A percentile compares a stretch with the other conserved stretches of the same genome.
Conservation (phyloP, 164 flowering plant species). For the Santalum album region DNA sequence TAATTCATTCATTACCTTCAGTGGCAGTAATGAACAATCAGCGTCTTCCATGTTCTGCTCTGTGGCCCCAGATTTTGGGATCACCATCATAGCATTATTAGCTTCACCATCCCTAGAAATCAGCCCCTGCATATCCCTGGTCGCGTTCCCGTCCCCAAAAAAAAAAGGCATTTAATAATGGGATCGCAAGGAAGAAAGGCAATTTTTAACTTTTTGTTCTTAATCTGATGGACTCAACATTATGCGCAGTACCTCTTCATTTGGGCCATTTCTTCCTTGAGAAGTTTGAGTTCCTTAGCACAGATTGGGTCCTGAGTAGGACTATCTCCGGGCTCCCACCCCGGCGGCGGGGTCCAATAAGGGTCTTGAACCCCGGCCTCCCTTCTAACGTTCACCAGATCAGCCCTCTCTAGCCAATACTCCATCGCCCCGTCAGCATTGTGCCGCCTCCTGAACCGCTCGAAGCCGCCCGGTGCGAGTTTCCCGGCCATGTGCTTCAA, state of each 20-base stretch:
- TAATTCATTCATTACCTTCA: background rate
- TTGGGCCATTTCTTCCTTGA: slow-evolving; percentile 39
- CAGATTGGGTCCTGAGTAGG: slow-evolving; percentile 50
- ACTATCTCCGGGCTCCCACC: slow-evolving; percentile 69
- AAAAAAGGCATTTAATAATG: too few relatives aligned
- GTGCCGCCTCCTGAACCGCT: slow-evolving; percentile 70
- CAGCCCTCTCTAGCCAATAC: slow-evolving; percentile 84
- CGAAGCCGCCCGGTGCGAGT: slow-evolving; percentile 55
- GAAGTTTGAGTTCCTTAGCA: slow-evolving; percentile 44
- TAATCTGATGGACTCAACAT: too few relatives aligned
- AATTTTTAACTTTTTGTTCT: too few relatives aligned
- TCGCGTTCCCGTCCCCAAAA: too few relatives aligned
- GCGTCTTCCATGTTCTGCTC: slow-evolving; percentile 7
- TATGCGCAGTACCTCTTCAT: slow-evolving; percentile 57
- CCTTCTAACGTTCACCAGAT: slow-evolving; percentile 47
- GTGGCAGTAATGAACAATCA: slow-evolving; percentile 1
- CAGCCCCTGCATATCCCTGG: slow-evolving; percentile 29
- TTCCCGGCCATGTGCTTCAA: slow-evolving; percentile 89
- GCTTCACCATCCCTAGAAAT: slow-evolving; percentile 17
- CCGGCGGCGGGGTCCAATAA: slow-evolving; percentile 79
- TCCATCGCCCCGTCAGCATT: slow-evolving; percentile 92
- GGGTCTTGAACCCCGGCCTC: slow-evolving; percentile 79
- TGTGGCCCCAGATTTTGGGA: slow-evolving; percentile 8
- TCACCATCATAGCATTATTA: background rate
- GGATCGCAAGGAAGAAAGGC: too few relatives aligned